Conservation (phyloP, 2,329 filamentous ascomycete genomes). For the Cladosporium sp. region DNA sequence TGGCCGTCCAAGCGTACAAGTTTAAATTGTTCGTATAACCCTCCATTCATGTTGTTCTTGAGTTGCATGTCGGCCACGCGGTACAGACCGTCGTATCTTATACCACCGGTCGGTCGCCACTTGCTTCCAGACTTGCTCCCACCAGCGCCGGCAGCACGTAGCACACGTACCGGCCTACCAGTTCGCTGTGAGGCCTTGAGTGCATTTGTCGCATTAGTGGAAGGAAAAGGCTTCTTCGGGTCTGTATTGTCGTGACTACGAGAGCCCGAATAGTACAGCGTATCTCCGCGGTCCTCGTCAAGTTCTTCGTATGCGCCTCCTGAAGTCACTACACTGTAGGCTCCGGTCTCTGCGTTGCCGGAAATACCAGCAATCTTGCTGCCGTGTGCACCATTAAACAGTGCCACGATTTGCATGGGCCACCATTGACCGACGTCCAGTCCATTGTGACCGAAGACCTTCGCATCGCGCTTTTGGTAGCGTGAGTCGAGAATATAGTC, state of each 20-base stretch:
- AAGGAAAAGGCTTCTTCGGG: conserved; percentile 24
- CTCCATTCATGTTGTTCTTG: conserved; percentile 30
- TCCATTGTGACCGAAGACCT: conserved; percentile 32
- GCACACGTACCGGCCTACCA: conserved; percentile 27
- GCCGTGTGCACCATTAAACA: conserved; percentile 34
- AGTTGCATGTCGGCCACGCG: conserved; percentile 21
- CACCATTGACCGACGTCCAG: conserved; percentile 32
- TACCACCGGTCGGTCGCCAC: conserved; percentile 20
- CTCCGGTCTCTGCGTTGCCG: conserved; percentile 26
- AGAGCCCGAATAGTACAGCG: conserved; percentile 32
- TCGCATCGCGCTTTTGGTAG: conserved; percentile 23
- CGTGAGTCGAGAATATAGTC: conserved; percentile 22
- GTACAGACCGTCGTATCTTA: conserved; percentile 35
- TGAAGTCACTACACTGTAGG: conserved; percentile 31
- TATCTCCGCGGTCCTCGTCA: conserved; percentile 30
- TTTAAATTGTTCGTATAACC: conserved; percentile 34
- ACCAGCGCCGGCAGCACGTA: conserved; percentile 25
- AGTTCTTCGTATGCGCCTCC: conserved; percentile 30
- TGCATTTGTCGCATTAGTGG: conserved; percentile 26
- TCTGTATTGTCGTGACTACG: conserved; percentile 30
- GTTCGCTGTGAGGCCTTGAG: conserved; percentile 26
- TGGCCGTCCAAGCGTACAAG: conserved; percentile 28
- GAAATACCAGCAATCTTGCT: conserved; percentile 30
- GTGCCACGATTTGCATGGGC: conserved; percentile 28
- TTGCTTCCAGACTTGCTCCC: background rate